Evolutionary conservation across 2,329 filamentous ascomycete species (phyloP).

Genomic region (Cercospora beticola): DNA sequence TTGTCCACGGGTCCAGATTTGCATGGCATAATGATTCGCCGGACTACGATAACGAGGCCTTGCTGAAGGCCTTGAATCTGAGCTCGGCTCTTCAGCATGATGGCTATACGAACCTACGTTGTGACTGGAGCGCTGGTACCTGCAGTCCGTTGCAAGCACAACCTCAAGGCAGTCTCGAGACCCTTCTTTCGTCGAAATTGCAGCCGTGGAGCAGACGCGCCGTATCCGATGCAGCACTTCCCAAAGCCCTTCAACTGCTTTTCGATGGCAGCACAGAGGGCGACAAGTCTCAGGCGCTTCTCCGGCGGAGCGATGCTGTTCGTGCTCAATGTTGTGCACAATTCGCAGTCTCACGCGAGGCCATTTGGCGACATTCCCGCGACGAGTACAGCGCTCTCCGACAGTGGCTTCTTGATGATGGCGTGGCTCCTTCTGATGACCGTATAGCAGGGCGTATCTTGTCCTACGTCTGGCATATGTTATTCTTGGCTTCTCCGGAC

Average conservation of each 20-base stretch:
- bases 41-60: constrained; percentile 47
- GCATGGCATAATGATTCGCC: constrained; percentile 57
- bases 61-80: constrained; percentile 44
- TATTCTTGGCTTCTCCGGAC: constrained; percentile 41
- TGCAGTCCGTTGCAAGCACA: constrained; percentile 40
- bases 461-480: constrained; percentile 53
- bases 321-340: constrained; percentile 53
- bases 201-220: constrained; percentile 45
- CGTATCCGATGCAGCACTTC: constrained; percentile 31
- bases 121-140: constrained; percentile 51
- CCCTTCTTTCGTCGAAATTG: constrained; percentile 39
- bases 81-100: constrained; percentile 39
- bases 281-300: constrained; percentile 38
- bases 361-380: constrained; percentile 50
- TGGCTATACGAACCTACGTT: constrained; percentile 53
- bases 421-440: constrained; percentile 43
- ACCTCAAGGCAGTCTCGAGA: constrained; percentile 44
- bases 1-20: constrained; percentile 58
- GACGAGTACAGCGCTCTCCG: constrained; percentile 54
- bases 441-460: constrained; percentile 44
- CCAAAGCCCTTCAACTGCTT: constrained; percentile 20
- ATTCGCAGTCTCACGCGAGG: constrained; percentile 53
- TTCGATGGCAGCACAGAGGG: constrained; percentile 31
- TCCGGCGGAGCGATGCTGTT: constrained; percentile 39
- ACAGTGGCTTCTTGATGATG: constrained; percentile 53